These are phyloP conservation scores for Medicago arabica DNA, from an alignment of 306 rosid species.

Conservation along the genomic window DNA sequence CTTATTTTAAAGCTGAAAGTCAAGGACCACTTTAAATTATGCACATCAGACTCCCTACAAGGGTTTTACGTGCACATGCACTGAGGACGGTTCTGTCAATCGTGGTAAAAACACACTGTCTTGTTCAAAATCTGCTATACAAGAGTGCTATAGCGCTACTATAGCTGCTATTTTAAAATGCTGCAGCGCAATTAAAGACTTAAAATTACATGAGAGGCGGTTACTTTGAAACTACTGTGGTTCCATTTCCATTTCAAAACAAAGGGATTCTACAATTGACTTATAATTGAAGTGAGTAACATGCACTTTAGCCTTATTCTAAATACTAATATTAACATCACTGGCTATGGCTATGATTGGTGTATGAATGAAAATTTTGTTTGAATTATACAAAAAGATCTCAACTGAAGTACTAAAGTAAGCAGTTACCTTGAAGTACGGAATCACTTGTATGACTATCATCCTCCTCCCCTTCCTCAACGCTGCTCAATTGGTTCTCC, in stretches of 20 bases:
- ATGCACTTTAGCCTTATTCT: neutral
- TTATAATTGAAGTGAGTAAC: neutral
- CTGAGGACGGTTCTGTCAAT: no score
- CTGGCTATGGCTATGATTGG: neutral
- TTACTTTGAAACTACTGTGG: neutral
- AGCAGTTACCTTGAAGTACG: slow-evolving; percentile 73
- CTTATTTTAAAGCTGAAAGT: no score
- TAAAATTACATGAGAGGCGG: neutral
- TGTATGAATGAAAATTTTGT: slow-evolving; percentile 11
- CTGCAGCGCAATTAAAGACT: no score
- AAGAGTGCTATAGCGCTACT: no score
- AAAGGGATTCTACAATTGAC: neutral
- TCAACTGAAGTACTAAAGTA: neutral
- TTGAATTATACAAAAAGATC: neutral
- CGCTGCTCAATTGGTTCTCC: slow-evolving; percentile 59
- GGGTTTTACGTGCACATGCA: no score
- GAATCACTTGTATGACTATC: slow-evolving; percentile 63
- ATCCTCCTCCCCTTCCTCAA: slow-evolving; percentile 53
- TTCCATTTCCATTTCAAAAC: neutral
- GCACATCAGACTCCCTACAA: no score
- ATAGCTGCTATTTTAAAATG: no score
- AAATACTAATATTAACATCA: slow-evolving; percentile 16
- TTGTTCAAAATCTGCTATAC: no score
- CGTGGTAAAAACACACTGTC: no score
- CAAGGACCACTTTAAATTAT: no score